phyloP scores from a whole-genome alignment of 148 eudicot species.

The Drosera capensis region DNA sequence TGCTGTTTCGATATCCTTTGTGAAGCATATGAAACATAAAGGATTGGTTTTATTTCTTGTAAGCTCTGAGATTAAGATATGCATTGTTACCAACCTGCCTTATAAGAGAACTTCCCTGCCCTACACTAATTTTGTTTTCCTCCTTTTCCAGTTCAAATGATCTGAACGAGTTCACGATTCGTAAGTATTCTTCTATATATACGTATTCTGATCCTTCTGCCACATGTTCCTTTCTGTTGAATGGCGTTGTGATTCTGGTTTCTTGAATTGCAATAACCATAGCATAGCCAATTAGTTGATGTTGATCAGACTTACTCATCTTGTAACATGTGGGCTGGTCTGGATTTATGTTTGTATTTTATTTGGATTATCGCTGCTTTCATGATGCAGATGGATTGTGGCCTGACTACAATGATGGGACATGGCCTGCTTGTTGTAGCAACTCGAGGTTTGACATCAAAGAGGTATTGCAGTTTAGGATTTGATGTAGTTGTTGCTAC shows the following conservation, averaged over 20 bases:
- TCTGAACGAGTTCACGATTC: conserved; percentile 62
- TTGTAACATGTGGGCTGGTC: no score
- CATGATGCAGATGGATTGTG: conserved; percentile 72
- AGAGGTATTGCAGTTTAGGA: conserved; percentile 31
- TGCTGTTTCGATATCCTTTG: no score
- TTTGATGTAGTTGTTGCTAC: no score
- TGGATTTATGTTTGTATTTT: not conserved
- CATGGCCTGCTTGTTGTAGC: conserved; percentile 85
- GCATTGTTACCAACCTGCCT: no score
- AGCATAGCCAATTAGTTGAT: no score
- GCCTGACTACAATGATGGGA: conserved; percentile 90
- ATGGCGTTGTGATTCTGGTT: not conserved
- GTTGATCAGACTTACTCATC: no score
- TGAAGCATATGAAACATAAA: no score
- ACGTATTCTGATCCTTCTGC: conserved; percentile 2
- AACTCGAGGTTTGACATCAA: conserved; percentile 43
- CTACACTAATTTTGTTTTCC: conserved; percentile 9
- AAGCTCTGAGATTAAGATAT: no score
- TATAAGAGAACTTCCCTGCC: no score
- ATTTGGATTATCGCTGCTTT: not conserved
- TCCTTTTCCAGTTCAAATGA: conserved; percentile 45
- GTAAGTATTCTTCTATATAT: conserved; percentile 29
- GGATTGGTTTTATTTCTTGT: no score
- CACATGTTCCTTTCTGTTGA: not conserved
- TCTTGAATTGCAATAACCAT: not conserved